Base-by-base conservation (phyloP, 352 stramenopile genomes). In the Phytophthora fragariae region DNA sequence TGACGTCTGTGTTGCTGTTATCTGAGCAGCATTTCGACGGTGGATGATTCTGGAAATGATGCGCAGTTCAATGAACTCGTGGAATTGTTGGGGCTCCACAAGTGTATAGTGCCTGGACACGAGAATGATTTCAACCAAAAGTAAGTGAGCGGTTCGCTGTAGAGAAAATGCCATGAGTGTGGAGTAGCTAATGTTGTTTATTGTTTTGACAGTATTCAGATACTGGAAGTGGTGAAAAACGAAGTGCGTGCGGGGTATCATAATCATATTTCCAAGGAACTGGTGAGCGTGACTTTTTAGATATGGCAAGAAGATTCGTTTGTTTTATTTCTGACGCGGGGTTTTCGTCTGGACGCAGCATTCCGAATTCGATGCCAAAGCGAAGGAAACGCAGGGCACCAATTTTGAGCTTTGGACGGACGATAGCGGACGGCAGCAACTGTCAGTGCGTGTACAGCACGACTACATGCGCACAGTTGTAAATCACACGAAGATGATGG, bases 151-250 rank as follows among this genome's bases (percentile, higher is more conserved):
- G 39, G 14, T 2, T 54, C 1, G 10, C 6, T 8, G 47, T 10
- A 21, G 27, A 8, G 24, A 7, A 33, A 1, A n/a, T 52, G 39
- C 9, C 17, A 0, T 63, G 39, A 46, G 2, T 10, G 35, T 44
- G 11, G 35, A 55, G 33, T 4, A 11, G 27, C 31, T 68, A 3
- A 72, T 68, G 17, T 57, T 68, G 39, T 58, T n/a, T 62, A 11
- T 27, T 39, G 21, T 7, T 52, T 52, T 52, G 39, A 47, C 14
- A 92, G 87, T 8, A 69, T 94, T 24, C 52, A 90, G 24, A 76
- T 76, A 64, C 63, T 93, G 15, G 88, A 94, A 71, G 55, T 63
- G 8, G 74, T 87, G 47, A 92, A 94, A 76, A 91, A 91, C 61
- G 72, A 90, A 24, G 84, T 94, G 24, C 86, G 88, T 7, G 63